Percentiles rank a stretch among this genome's conserved stretches.
phyloP scores from a whole-genome alignment of 164 flowering plant genomes.

The Nelumbo lutea region DNA sequence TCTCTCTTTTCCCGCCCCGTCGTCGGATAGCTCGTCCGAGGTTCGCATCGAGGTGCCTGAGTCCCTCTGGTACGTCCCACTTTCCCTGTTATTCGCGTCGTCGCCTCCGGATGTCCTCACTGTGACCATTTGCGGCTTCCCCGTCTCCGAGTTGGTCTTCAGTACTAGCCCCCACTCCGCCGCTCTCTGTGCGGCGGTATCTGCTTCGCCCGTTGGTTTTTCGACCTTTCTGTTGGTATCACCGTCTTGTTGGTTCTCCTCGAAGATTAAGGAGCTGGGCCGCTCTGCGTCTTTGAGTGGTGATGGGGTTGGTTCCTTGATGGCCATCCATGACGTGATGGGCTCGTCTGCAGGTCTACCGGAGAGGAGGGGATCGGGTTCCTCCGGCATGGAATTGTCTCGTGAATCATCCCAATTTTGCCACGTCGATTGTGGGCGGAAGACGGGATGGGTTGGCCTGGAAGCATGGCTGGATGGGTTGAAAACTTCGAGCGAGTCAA shows the following conservation, averaged over 20 bases:
- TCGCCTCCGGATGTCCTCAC: conserved; percentile 72
- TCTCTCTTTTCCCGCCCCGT: conserved; percentile 30
- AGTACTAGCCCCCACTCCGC: conserved; percentile 97
- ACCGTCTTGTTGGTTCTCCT: background rate
- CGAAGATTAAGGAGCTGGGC: conserved; percentile 14
- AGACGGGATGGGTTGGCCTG: conserved; percentile 30
- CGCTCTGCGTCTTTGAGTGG: conserved; percentile 3
- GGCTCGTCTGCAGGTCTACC: conserved; percentile 17
- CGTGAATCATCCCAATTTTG: conserved; percentile 32
- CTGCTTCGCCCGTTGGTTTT: conserved; percentile 27
- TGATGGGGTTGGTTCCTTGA: conserved; percentile 36
- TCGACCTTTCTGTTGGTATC: background rate
- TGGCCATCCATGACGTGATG: conserved; percentile 81
- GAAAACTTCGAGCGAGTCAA: conserved; percentile 73
- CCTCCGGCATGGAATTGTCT: conserved; percentile 19
- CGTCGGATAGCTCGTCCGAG: conserved; percentile 71
- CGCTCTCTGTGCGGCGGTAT: conserved; percentile 66
- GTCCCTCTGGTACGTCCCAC: conserved; percentile 35
- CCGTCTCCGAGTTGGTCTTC: conserved; percentile 76
- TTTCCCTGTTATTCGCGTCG: conserved; percentile 25
- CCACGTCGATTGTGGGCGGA: conserved; percentile 43
- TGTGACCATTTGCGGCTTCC: conserved; percentile 74
- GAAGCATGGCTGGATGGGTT: conserved; percentile 46
- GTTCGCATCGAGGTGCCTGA: conserved; percentile 62
- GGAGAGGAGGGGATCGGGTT: conserved; percentile 12